Evolutionary conservation across 139 green algal genomes (phyloP).

Genomic region (Desmodesmus armatus): DNA sequence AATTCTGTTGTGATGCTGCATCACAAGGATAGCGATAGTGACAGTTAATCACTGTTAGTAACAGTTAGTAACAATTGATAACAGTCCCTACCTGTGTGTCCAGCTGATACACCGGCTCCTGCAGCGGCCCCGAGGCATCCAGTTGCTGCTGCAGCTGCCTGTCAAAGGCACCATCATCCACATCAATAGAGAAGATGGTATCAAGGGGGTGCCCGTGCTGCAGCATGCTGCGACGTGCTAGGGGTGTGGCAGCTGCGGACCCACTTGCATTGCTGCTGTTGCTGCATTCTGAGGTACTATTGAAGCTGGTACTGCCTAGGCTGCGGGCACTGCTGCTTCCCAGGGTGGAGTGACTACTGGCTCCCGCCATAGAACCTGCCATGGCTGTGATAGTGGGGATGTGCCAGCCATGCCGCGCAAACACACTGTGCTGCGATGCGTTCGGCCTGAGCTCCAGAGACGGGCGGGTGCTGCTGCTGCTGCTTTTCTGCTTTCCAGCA

Average conservation of each 20-base stretch:
- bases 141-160: not conserved
- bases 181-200: too few species aligned
- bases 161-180: too few species aligned
- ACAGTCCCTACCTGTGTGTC: too few species aligned
- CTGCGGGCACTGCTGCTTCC: not conserved
- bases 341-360: not conserved
- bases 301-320: not conserved
- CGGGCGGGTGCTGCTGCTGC: not conserved
- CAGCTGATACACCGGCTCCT: not conserved
- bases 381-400: constrained; percentile 11
- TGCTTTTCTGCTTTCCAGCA: not conserved
- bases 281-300: not conserved
- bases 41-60: too few species aligned
- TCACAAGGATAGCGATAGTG: too few species aligned
- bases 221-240: not conserved
- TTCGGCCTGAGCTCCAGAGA: not conserved
- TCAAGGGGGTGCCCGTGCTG: not conserved
- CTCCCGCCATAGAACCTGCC: too few species aligned
- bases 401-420: not conserved
- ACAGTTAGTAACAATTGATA: too few species aligned
- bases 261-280: constrained; percentile 22
- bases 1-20: too few species aligned
- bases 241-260: constrained; percentile 6
- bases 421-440: not conserved
- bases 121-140: too few species aligned